Evolutionary conservation across 768 basidiomycete genomes (phyloP), one percentile per base, ranked within the genome.

Genomic region (Chalciporus pseudorubinellus): DNA sequence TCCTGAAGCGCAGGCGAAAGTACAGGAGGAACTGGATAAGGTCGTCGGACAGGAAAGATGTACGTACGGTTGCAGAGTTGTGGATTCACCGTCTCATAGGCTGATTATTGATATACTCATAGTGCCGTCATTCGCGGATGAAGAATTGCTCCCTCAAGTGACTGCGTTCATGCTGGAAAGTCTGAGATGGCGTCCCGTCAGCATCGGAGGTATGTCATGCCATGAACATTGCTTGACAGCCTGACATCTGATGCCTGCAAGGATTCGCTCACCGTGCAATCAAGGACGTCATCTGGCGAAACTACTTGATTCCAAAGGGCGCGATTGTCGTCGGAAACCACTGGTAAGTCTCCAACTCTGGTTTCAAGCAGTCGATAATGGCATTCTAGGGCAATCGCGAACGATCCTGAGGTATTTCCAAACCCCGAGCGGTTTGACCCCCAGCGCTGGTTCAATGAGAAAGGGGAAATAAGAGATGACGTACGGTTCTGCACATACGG

Each of bases 231-330:
- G 13, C 22, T 21, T 13, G n/a, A 18, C 14, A 1, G 13, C 31
- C 5, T 39, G 9, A 24, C 16, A 10, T 34, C n/a, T 50, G 28
- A 45, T 6, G 7, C 18, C 67, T 74, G 5, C 68, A 72, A 62
- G 84, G 84, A 1, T 80, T 85, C 47, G 73, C 80, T 0, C 85
- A 88, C 53, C 76, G 77, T 42, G 77, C 84, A 0, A 86, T 80
- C 1, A 76, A 75, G 44, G 84, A 87, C 46, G 73, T 88, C 16
- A 33, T 70, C 4, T 67, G 67, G 49, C 62, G 60, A 1, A 56
- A 64, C 19, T 77, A 73, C 46, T 46, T 70, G 38, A 76, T 78
- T 34, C 77, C 77, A 3, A 64, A 61, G 7, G 75, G 74, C 3
- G 67, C 73, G 0, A 69, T 59, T 3, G 66, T 76, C 21, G 59